Evolutionary conservation across 2,329 filamentous ascomycete genomes (phyloP), one percentile per base, ranked within the genome.

Genomic region (Mycocentrospora acerina): DNA sequence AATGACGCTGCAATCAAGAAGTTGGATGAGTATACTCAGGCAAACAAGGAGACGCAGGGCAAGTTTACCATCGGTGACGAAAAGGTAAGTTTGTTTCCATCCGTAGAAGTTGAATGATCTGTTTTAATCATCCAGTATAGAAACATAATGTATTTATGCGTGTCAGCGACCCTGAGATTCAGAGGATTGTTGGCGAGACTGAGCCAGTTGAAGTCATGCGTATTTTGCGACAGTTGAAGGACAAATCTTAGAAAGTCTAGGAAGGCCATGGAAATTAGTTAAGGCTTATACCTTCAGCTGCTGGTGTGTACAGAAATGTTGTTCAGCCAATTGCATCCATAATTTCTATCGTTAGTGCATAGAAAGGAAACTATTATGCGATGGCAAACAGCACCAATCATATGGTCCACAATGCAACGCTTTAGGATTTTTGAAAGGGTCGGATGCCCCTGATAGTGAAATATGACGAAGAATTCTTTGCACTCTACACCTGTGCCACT

Each of bases 131-230:
- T 12, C 6, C 25, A 6, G 7, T 4, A 7, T 28, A 91, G 87
- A 73, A 87, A 71, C 90, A 97, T 68, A 98, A 98, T 60, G 88
- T 95, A 2, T 98, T 98, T 61, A 97, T 98, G 93, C 80, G 87
- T 53, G 78, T 94, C 76, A 49, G 90, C 80, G 90, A 96, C 56
- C 86, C 89, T 0, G 80, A 80, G 46, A 84, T 98, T 37, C 88
- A 94, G 62, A 86, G 89, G 70, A 84, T 79, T 9, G 93, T 89
- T 0, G 89, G 89, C 28, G 82, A 89, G 71, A 88, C 80, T 0
- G 80, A 90, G 27, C 85, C 90, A 0, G 76, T 91, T 2, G 82
- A 86, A 33, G 90, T 96, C 12, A 95, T 98, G 87, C 79, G 78
- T 22, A 84, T 84, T 57, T 72, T 97, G 58, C 78, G 93, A 37